Evolutionary conservation across 495 filamentous ascomycete genomes (phyloP), one percentile per base, ranked within the genome.

Genomic region (Penicillium pancosmium): DNA sequence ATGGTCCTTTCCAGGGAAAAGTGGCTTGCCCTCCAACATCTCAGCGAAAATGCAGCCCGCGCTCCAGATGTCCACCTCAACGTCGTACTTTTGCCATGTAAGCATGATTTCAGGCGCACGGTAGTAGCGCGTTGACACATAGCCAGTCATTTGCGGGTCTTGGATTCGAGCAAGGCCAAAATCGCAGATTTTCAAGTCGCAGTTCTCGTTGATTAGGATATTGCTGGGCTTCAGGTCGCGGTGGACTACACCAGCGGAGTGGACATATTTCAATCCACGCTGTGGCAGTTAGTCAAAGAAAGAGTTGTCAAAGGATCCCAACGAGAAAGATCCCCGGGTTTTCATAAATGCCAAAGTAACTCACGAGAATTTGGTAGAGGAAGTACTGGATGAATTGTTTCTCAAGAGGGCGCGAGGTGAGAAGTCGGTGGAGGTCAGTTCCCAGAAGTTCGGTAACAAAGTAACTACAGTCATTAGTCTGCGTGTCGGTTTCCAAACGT

Each of bases 371-470:
- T 76, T 98, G 94, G 76, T 98, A 98, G 51, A 98, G 83, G 74
- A 98, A 98, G 78, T 98, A 98, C 80, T 98, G 94, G 62, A 98
- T 98, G 78, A 98, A 98, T 71, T 98, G 95, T 76, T 96, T 98
- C 79, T 98, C 94, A 43, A 98, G 85, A 1, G 94, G 94, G 71
- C 95, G 82, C 41, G 94, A 97, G 56, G 94, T 97, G 67, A 98
- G 84, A 48, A 98, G 85, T 63, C 94, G 88, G 77, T 98, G 94
- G 52, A 98, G 84, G 70, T 98, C 94, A 66, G 94, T 98, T 43
- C 95, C 94, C 54, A 98, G 84, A 51, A 98, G 88, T 72, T 98
- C 94, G 57, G 95, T 98, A 64, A 98, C 94, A 67, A 97, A 96
- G 79, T 97, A 97, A 70, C 92, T 96, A 70, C 49, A 55, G 38